These are phyloP conservation scores for Candida maesae DNA, from an alignment of 805 yeast genomes.

Conservation along the genomic window DNA sequence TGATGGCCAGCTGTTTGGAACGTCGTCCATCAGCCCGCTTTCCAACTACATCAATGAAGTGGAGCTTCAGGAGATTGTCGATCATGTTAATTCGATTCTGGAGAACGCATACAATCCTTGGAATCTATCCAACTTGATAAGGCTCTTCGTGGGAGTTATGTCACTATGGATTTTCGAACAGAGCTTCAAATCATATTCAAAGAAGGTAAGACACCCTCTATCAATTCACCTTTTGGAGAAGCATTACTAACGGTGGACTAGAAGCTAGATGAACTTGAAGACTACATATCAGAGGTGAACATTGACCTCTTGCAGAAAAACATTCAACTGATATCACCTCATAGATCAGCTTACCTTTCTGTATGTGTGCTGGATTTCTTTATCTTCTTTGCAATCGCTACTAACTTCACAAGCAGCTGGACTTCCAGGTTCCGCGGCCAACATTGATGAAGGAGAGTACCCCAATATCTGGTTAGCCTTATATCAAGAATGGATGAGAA, in stretches of 20 bases:
- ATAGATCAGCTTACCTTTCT: constrained; percentile 51
- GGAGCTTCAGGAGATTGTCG: constrained; percentile 42
- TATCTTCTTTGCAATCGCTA: constrained; percentile 9
- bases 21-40: constrained; percentile 50
- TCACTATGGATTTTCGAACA: constrained; percentile 41
- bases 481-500: no score
- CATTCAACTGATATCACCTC: constrained; percentile 45
- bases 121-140: constrained; percentile 37
- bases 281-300: constrained; percentile 35
- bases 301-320: constrained; percentile 22
- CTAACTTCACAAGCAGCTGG: constrained; percentile 24
- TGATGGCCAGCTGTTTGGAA: constrained; percentile 46
- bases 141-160: constrained; percentile 33
- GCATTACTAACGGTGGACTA: constrained; percentile 20
- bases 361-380: constrained; percentile 8
- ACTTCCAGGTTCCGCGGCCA: constrained; percentile 50
- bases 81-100: constrained; percentile 40
- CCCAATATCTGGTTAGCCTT: no score
- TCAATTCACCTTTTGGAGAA: not conserved
- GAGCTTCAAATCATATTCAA: constrained; percentile 30
- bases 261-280: constrained; percentile 40
- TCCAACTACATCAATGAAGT: constrained; percentile 31
- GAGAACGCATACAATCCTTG: constrained; percentile 38
- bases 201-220: constrained; percentile 11
- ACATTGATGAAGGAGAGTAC: no score